Evolutionary conservation across 2,329 filamentous ascomycete genomes (phyloP), one percentile per base, ranked within the genome.

Genomic region (Acrodontium crateriforme): DNA sequence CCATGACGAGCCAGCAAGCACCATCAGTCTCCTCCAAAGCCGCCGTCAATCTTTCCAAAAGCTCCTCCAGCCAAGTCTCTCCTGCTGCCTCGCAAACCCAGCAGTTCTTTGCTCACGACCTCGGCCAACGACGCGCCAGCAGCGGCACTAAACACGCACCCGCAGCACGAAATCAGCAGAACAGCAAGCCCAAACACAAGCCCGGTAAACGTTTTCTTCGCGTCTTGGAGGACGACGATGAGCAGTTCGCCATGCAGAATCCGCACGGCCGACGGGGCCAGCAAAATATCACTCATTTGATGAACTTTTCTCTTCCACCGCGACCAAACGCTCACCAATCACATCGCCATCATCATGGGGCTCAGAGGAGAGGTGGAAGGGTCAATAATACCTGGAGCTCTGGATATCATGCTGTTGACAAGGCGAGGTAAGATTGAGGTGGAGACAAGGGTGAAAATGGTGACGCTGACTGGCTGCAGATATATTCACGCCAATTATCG

Each of bases 401-500:
- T 18, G 84, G 85, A 15, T 81, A 93, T 54, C 84, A 94, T 54
- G 74, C 82, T 9, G 71, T 75, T 23, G 89, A 98, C 55, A 95
- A 95, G 59, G 79, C 85, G 32, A 75, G 80, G 65, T 87, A 68
- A 32, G 46, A 27, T 3, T 16, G 14, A 10, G 14, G 17, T 22
- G 22, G n/a, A 10, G 3, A 27, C 11, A 19, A 20, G 16, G 12
- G n/a, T 19, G 23, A 9, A 14, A 12, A 27, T n/a, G 14, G 10
- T 19, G 20, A 13, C 18, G 23, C 34, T 44, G 27, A 49, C 38
- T 24, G 13, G 12, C 25, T 9, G 20, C 34, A 78, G 77, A 62
- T 84, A 82, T 42, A 76, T 98, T 10, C 85, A 98, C 54, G 84
- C 89, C 39, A 98, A 98, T 54, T 98, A 98, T 52, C 78, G 89